These are phyloP conservation scores for Neurospora sp. DNA, from an alignment of 495 filamentous ascomycete genomes.

Conservation along the genomic window DNA sequence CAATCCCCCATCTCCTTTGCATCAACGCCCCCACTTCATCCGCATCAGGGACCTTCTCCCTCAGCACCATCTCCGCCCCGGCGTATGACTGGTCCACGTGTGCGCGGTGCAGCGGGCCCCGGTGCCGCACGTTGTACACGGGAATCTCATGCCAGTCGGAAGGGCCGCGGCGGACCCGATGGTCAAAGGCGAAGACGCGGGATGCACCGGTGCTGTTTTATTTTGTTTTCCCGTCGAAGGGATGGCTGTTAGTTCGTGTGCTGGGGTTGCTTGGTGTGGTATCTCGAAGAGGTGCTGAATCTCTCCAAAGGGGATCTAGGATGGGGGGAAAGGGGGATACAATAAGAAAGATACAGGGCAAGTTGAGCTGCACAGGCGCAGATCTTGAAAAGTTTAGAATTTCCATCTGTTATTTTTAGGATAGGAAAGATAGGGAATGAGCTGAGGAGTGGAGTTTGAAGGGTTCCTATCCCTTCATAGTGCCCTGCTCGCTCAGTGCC, in stretches of 20 bases:
- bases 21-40: conserved; percentile 31
- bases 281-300: too few species aligned
- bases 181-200: conserved; percentile 58
- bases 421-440: background rate
- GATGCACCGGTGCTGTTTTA: conserved; percentile 52
- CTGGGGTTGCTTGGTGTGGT: background rate
- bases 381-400: background rate
- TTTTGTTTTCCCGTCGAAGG: background rate
- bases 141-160: conserved; percentile 26
- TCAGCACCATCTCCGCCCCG: conserved; percentile 45
- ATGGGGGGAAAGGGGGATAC: too few species aligned
- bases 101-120: conserved; percentile 54
- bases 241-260: background rate
- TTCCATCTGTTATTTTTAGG: background rate
- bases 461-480: background rate
- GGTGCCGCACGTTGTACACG: conserved; percentile 25
- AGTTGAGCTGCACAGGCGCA: background rate
- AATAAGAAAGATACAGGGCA: background rate
- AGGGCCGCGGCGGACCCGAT: conserved; percentile 53
- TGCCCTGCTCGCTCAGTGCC: background rate
- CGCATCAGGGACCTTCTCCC: conserved; percentile 42
- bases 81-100: conserved; percentile 65
- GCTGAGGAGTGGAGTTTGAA: background rate
- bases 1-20: conserved; percentile 55
- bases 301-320: too few species aligned